Conservation (phyloP, 2,329 filamentous ascomycete species). For the Pseudogymnoascus sp. region DNA sequence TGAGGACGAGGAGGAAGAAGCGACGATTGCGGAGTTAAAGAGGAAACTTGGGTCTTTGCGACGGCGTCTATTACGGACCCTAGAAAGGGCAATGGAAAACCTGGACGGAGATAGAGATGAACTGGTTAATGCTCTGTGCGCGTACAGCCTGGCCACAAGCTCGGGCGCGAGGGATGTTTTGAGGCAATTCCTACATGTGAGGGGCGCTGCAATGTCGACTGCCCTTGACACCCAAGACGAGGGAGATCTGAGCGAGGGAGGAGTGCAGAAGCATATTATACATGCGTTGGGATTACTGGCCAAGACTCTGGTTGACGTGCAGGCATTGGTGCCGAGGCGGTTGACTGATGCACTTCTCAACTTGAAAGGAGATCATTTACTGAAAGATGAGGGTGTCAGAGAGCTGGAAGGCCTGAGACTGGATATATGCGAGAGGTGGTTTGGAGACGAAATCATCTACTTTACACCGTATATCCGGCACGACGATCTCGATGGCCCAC, state of each 20-base stretch:
- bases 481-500: constrained; percentile 58
- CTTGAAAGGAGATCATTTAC: constrained; percentile 60
- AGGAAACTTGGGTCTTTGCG: constrained; percentile 55
- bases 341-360: constrained; percentile 59
- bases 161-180: constrained; percentile 73
- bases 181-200: constrained; percentile 65
- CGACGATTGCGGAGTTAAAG: constrained; percentile 48
- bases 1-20: constrained; percentile 26
- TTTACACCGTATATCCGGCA: constrained; percentile 84
- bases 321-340: constrained; percentile 62
- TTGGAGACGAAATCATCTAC: constrained; percentile 69
- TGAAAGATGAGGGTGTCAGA: constrained; percentile 61
- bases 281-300: constrained; percentile 62
- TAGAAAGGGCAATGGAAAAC: constrained; percentile 60
- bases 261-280: constrained; percentile 41
- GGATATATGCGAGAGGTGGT: constrained; percentile 71
- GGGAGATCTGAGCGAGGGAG: constrained; percentile 35
- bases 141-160: constrained; percentile 73
- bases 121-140: constrained; percentile 66
- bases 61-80: constrained; percentile 53
- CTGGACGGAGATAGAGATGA: constrained; percentile 40
- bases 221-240: constrained; percentile 43
- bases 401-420: constrained; percentile 62
- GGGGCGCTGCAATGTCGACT: constrained; percentile 57
- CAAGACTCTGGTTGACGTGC: constrained; percentile 67